phyloP scores from a whole-genome alignment of 1,284 basidiomycete genomes.

The Cryptococcus wingfieldii region DNA sequence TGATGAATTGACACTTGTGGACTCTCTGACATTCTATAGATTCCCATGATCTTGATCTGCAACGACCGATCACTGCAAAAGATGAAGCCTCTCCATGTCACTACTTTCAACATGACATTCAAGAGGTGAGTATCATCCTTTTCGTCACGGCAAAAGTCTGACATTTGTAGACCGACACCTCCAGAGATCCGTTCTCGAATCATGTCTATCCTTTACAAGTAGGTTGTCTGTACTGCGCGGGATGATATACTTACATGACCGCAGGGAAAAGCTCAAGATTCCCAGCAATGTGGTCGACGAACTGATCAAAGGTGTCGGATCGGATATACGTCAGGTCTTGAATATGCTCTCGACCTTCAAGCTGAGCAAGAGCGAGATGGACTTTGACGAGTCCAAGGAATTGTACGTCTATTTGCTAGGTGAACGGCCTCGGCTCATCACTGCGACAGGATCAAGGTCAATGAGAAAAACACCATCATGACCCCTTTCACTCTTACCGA shows the following conservation, averaged over 20 bases:
- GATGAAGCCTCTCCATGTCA: slow-evolving; percentile 76
- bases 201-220: slow-evolving; percentile 85
- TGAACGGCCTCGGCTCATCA: background rate
- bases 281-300: slow-evolving; percentile 88
- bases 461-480: slow-evolving; percentile 87
- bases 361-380: slow-evolving; percentile 70
- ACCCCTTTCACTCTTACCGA: slow-evolving; percentile 83
- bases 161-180: slow-evolving; percentile 62
- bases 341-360: slow-evolving; percentile 99
- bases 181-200: slow-evolving; percentile 74
- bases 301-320: slow-evolving; percentile 80
- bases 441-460: slow-evolving; percentile 65
- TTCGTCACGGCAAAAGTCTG: slow-evolving; percentile 3
- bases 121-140: slow-evolving; percentile 55
- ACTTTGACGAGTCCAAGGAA: slow-evolving; percentile 83
- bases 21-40: slow-evolving; percentile 50
- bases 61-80: slow-evolving; percentile 85
- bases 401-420: slow-evolving; percentile 58
- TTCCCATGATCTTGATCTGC: slow-evolving; percentile 97
- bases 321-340: slow-evolving; percentile 91
- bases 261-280: slow-evolving; percentile 85
- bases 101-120: slow-evolving; percentile 74
- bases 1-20: background rate
- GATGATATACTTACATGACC: background rate
- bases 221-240: slow-evolving; percentile 28